These are phyloP conservation scores for Saccharomycopsis javanensis DNA, from an alignment of 805 yeast species.

Conservation along the genomic window DNA sequence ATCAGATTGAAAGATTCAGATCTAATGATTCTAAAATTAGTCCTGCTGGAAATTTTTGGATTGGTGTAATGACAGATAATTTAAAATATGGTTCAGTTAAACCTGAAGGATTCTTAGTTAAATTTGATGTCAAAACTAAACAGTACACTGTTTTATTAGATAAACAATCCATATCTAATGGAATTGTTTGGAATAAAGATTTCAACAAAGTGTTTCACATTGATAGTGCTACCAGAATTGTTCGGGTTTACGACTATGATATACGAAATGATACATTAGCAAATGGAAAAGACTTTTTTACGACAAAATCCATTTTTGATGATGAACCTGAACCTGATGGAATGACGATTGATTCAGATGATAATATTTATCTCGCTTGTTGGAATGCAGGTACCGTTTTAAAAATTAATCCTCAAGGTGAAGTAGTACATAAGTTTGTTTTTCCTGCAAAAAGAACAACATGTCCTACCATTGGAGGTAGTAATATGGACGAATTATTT, in stretches of 20 bases:
- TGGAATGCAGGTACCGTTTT: constrained; percentile 53
- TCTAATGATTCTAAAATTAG: constrained; percentile 82
- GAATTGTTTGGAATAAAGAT: constrained; percentile 46
- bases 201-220: constrained; percentile 40
- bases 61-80: constrained; percentile 65
- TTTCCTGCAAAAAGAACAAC: constrained; percentile 55
- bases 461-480: constrained; percentile 65
- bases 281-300: constrained; percentile 33
- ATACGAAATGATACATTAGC: constrained; percentile 27
- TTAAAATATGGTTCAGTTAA: constrained; percentile 31
- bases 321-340: constrained; percentile 73
- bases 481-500: constrained; percentile 44
- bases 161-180: constrained; percentile 55
- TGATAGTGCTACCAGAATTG: constrained; percentile 38
- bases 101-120: constrained; percentile 48
- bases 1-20: constrained; percentile 31
- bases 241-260: constrained; percentile 41
- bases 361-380: constrained; percentile 54
- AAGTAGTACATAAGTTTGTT: constrained; percentile 38
- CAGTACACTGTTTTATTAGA: constrained; percentile 29
- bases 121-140: constrained; percentile 29
- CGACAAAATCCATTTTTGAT: constrained; percentile 24
- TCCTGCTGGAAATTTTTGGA: constrained; percentile 65
- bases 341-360: constrained; percentile 44
- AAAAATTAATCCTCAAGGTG: constrained; percentile 38